A percentile compares a stretch with the other conserved stretches of the same genome.
Conservation (phyloP, 164 flowering plant genomes). For the Amborella trichopoda region DNA sequence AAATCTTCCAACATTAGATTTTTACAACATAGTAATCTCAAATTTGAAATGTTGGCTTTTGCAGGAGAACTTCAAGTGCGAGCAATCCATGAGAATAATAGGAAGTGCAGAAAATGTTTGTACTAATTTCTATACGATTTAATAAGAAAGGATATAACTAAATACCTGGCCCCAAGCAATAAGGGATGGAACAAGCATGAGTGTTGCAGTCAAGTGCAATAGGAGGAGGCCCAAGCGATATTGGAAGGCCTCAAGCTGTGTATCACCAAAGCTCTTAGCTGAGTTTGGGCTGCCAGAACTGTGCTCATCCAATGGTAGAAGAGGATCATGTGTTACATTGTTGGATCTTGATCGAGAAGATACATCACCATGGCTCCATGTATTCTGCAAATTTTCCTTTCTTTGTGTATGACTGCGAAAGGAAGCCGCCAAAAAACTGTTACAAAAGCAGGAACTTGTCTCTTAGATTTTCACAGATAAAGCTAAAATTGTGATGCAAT, state of each 20-base stretch:
- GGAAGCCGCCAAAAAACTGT: slow-evolving; percentile 83
- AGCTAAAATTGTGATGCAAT: too few species aligned
- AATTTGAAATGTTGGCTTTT: too few species aligned
- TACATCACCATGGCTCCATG: slow-evolving; percentile 13
- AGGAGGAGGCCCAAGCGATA: slow-evolving; percentile 71
- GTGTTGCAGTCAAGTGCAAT: slow-evolving; percentile 56
- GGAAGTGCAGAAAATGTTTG: too few species aligned
- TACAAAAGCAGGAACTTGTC: slow-evolving; percentile 19
- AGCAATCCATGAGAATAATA: too few species aligned
- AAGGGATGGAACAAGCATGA: slow-evolving; percentile 85
- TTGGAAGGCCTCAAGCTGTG: slow-evolving; percentile 77
- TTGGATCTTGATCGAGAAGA: slow-evolving; percentile 13
- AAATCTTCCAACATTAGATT: too few species aligned
- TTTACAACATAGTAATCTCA: too few species aligned
- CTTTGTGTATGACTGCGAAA: slow-evolving; percentile 54
- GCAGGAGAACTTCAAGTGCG: too few species aligned
- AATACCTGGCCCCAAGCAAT: slow-evolving; percentile 86
- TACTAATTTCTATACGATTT: neutral
- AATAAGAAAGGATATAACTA: neutral
- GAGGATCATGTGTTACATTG: slow-evolving; percentile 15
- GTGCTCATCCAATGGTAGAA: slow-evolving; percentile 28
- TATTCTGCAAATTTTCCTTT: slow-evolving; percentile 27
- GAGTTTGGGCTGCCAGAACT: slow-evolving; percentile 35
- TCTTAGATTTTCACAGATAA: slow-evolving; percentile 1
- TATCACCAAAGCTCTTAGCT: slow-evolving; percentile 51